Base-by-base conservation (phyloP, 1,284 basidiomycete genomes). In the Heterobasidion irregulare region DNA sequence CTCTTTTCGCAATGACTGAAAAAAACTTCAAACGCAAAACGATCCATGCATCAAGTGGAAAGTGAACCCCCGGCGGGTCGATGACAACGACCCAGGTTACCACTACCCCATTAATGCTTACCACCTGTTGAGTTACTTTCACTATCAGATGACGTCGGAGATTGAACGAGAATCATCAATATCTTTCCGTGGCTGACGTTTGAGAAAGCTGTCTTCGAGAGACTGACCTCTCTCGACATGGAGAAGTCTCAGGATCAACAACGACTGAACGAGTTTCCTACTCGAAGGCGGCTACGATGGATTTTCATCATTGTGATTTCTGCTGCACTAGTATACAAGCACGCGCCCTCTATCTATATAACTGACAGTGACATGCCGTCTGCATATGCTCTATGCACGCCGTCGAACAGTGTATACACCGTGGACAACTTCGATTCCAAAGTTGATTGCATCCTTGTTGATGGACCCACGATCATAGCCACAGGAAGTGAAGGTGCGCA, bases 11-110 rank as follows among this genome's bases (percentile, higher is more conserved):
- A 5, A 26, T 26, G 26, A 26, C 26, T 26, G 26, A 26, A 26
- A 26, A 26, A 26, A 26, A 26, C 18, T 5, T 26, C 26, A 1
- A 26, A 26, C 4, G 26, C 4, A 5, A 26, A 26, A 26, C 4
- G 4, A 26, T 5, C 5, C 3, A 0, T 83, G 82, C 83, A 84
- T 83, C 82, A 83, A 84, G 81, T 63, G 82, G 80, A 82, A 84
- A 84, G 85, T 79, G 82, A 85, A 84, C 82, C 77, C 82, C 80
- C 82, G 81, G 82, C 82, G 82, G 82, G 81, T 83, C 68, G 69
- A 74, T 75, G 73, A 73, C 73, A 75, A 75, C 73, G 73, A 75
- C 72, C 72, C 71, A 75, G 73, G 71, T 74, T 74, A 73, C 72
- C 72, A 74, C 73, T 74, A 75, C 73, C 73, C 73, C 72, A 75